Evolutionary conservation across 2,329 filamentous ascomycete species (phyloP).

Genomic region (Peltaster fructicola): DNA sequence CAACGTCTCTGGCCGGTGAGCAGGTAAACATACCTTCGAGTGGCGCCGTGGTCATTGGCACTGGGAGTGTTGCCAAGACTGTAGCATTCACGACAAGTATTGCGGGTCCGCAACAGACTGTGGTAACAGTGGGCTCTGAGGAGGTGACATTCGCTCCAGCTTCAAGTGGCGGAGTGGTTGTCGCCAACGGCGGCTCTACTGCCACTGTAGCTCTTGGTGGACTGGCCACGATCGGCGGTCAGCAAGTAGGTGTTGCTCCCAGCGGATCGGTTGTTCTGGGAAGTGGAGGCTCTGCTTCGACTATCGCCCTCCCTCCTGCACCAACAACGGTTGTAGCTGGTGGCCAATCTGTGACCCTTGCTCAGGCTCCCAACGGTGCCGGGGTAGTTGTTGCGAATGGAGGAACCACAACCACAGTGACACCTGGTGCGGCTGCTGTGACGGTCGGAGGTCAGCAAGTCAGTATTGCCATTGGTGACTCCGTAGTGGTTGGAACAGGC

Average conservation of each 20-base stretch:
- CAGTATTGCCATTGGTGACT: constrained; percentile 1
- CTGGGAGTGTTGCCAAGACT: too few species aligned
- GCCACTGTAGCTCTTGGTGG: constrained; percentile 1
- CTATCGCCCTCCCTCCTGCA: too few species aligned
- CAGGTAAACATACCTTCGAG: too few species aligned
- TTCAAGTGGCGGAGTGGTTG: background rate
- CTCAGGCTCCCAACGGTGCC: background rate
- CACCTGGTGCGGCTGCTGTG: background rate
- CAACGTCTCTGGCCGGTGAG: too few species aligned
- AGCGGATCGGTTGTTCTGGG: too few species aligned
- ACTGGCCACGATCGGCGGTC: background rate
- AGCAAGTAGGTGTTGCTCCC: background rate
- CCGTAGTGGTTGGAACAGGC: background rate
- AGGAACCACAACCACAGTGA: background rate
- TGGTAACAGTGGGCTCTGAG: too few species aligned
- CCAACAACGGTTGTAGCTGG: too few species aligned
- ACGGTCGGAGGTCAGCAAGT: constrained; percentile 1
- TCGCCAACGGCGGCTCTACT: background rate
- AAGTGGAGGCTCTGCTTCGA: too few species aligned
- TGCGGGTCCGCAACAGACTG: too few species aligned
- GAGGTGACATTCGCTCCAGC: too few species aligned
- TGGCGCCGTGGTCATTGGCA: too few species aligned
- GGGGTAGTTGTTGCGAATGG: background rate
- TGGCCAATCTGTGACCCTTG: background rate
- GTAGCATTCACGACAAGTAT: too few species aligned